Conservation (phyloP, 2,329 filamentous ascomycete genomes). For the Keithomyces neogunnii region DNA sequence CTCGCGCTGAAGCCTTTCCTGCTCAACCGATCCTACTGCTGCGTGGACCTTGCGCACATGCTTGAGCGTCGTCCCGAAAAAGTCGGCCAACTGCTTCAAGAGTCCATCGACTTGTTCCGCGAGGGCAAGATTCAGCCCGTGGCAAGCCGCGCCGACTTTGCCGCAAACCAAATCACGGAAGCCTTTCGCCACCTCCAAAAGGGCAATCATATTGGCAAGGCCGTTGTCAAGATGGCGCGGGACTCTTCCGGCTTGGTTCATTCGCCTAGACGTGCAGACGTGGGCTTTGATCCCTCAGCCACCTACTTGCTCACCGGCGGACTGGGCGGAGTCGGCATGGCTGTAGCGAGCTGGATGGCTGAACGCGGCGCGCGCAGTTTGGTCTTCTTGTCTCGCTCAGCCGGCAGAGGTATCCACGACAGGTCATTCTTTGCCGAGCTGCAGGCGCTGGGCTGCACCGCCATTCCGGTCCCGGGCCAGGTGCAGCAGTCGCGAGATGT, state of each 20-base stretch:
- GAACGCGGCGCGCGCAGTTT: slow-evolving; percentile 18
- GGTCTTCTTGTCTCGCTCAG: slow-evolving; percentile 14
- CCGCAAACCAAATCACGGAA: slow-evolving; percentile 8
- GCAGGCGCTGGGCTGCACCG: slow-evolving; percentile 20
- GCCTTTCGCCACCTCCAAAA: slow-evolving; percentile 31
- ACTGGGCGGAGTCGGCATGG: slow-evolving; percentile 17
- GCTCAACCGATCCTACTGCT: slow-evolving; percentile 1
- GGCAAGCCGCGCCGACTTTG: slow-evolving; percentile 12
- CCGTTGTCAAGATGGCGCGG: background rate
- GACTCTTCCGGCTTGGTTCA: no score
- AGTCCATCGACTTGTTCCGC: background rate
- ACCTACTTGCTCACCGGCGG: slow-evolving; percentile 22
- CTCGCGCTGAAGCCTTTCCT: slow-evolving; percentile 28
- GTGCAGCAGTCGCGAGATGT: no score
- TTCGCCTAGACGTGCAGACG: no score
- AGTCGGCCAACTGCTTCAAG: no score
- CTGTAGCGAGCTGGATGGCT: slow-evolving; percentile 12
- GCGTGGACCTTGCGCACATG: no score
- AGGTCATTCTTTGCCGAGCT: slow-evolving; percentile 25
- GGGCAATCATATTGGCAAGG: slow-evolving; percentile 27
- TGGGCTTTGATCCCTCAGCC: background rate
- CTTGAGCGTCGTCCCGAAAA: no score
- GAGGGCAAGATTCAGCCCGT: slow-evolving; percentile 8
- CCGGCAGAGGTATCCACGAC: slow-evolving; percentile 4
- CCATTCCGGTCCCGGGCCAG: no score